Evolutionary conservation across 176 grass and related monocot genomes (phyloP).

Genomic region (Aegilops tauschii): DNA sequence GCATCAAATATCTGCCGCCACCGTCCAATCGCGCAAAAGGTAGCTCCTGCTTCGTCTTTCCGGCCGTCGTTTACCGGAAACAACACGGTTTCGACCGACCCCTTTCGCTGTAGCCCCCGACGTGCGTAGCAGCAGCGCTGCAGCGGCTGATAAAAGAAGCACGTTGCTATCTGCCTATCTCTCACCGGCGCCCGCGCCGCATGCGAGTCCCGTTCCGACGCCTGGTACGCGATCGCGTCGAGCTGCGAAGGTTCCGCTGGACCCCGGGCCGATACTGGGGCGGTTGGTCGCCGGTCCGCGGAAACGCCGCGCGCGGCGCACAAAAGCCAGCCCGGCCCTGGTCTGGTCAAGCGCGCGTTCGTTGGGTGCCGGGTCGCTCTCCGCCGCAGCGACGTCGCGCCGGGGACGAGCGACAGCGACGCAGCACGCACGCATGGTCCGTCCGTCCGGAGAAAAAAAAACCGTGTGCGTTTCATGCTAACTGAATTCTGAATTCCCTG

Average conservation of each 20-base stretch:
- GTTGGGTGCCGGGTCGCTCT: background rate
- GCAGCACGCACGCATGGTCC: background rate
- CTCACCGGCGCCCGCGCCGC: no score
- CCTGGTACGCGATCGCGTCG: background rate
- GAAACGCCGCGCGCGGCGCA: background rate
- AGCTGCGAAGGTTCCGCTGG: background rate
- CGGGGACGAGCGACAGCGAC: background rate
- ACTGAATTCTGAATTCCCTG: background rate
- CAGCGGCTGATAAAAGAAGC: no score
- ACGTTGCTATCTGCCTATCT: no score
- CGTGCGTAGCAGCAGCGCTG: background rate
- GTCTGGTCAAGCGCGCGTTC: background rate
- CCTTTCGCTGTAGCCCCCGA: background rate
- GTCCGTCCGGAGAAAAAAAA: background rate
- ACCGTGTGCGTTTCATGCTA: background rate
- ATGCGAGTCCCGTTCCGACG: background rate
- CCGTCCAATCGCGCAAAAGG: background rate
- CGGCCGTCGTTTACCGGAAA: background rate
- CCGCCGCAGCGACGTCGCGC: background rate
- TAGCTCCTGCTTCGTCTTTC: background rate
- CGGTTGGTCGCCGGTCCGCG: background rate
- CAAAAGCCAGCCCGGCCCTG: background rate
- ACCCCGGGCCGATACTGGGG: background rate
- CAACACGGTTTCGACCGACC: background rate
- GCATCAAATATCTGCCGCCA: background rate